Conservation (phyloP, 768 basidiomycete species). For the Cytidiella melzeri region DNA sequence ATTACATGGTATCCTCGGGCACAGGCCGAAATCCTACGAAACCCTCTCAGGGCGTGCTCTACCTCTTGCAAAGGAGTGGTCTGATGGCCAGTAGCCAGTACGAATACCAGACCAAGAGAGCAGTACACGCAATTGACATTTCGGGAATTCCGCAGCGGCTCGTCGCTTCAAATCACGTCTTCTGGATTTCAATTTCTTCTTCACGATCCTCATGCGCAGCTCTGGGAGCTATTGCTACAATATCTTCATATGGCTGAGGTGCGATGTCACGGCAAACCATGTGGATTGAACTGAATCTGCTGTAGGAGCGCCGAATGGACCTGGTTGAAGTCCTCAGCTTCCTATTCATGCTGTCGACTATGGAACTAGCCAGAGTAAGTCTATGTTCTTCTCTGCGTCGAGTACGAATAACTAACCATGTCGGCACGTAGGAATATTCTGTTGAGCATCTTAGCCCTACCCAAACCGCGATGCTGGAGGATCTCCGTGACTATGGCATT, state of each 20-base stretch:
- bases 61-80: constrained; percentile 75
- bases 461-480: constrained; percentile 83
- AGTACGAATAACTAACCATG: constrained; percentile 4
- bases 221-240: constrained; percentile 91
- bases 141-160: constrained; percentile 35
- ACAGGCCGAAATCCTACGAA: constrained; percentile 67
- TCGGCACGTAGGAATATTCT: constrained; percentile 69
- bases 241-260: constrained; percentile 88
- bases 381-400: constrained; percentile 9
- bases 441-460: constrained; percentile 73
- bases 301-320: constrained; percentile 82
- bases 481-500: constrained; percentile 91
- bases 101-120: constrained; percentile 19
- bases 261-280: constrained; percentile 14
- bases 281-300: constrained; percentile 4
- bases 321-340: constrained; percentile 90
- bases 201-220: constrained; percentile 87
- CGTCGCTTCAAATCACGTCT: constrained; percentile 77
- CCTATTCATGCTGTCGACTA: constrained; percentile 94
- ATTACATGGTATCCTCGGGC: constrained; percentile 96
- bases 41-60: constrained; percentile 80
- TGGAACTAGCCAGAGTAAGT: constrained; percentile 85
- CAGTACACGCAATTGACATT: not conserved
- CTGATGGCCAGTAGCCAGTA: constrained; percentile 77
- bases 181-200: constrained; percentile 95